A percentile compares a stretch with the other conserved stretches of the same genome.
phyloP scores from a whole-genome alignment of 169 alveolate genomes.

The Eimeria acervulina region DNA sequence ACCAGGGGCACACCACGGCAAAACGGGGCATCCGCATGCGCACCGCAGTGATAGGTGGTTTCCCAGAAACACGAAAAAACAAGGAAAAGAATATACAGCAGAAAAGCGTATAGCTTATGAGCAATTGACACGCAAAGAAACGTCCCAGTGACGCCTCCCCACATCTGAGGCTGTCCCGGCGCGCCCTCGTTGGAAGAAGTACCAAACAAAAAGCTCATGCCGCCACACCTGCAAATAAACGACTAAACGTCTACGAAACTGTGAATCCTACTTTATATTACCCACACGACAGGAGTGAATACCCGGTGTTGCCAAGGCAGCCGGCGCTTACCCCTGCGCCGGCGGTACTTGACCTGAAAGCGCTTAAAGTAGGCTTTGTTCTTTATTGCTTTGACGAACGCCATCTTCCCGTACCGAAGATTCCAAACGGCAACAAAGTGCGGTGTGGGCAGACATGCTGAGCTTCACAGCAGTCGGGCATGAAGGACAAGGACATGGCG shows the following conservation, averaged over 20 bases:
- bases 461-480: background rate
- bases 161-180: background rate
- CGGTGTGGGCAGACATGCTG: slow-evolving; percentile 59
- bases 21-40: background rate
- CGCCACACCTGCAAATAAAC: background rate
- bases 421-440: slow-evolving; percentile 69
- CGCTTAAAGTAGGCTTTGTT: slow-evolving; percentile 99
- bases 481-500: slow-evolving; percentile 39
- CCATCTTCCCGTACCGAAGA: slow-evolving; percentile 91
- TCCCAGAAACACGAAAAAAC: background rate
- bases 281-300: background rate
- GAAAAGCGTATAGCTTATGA: too few relatives aligned
- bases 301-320: background rate
- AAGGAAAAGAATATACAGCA: too few relatives aligned
- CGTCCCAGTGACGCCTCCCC: background rate
- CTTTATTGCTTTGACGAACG: slow-evolving; percentile 98
- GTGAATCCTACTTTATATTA: background rate
- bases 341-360: slow-evolving; percentile 99
- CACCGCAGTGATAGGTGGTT: too few relatives aligned
- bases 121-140: background rate
- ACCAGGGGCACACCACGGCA: too few relatives aligned
- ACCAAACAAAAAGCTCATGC: background rate
- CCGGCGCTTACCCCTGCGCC: slow-evolving; percentile 96
- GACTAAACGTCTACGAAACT: too few relatives aligned
- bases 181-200: background rate